Percentiles rank a stretch among this genome's conserved stretches.
Evolutionary conservation across 164 flowering plant species (phyloP).

Genomic region (Annona cherimola): DNA sequence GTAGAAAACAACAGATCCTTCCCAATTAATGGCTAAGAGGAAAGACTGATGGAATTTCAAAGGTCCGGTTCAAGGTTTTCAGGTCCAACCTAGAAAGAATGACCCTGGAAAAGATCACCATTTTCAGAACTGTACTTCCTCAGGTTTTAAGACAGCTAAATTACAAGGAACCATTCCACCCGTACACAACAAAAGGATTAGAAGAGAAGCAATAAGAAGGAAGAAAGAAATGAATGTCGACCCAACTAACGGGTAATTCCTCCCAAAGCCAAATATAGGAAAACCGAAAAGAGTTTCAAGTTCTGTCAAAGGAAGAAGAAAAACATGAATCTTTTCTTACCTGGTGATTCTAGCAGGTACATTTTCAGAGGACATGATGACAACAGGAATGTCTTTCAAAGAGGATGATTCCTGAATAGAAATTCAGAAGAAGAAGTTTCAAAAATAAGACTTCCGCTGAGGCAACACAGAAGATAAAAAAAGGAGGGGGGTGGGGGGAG

Average conservation of each 20-base stretch:
- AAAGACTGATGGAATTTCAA: not conserved
- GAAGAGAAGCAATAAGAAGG: not conserved
- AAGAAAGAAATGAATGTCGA: too few species aligned
- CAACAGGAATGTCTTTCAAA: slow-evolving; percentile 71
- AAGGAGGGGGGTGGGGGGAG: not conserved
- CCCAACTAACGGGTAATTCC: not conserved
- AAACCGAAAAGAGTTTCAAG: not conserved
- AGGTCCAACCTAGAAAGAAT: not conserved
- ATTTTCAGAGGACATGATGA: slow-evolving; percentile 80
- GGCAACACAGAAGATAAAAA: not conserved
- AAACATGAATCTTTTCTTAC: slow-evolving; percentile 24
- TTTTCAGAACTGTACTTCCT: not conserved
- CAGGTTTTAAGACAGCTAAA: not conserved
- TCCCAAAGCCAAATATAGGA: not conserved
- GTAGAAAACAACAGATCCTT: too few species aligned
- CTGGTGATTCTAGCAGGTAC: slow-evolving; percentile 67
- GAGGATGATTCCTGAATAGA: slow-evolving; percentile 54
- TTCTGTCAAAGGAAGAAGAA: not conserved
- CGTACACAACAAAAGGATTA: not conserved
- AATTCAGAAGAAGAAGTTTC: not conserved
- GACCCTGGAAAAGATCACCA: not conserved
- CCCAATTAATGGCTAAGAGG: too few species aligned
- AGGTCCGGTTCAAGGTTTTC: not conserved
- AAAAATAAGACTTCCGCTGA: not conserved
- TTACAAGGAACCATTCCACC: not conserved